Percentiles rank a stretch among this genome's conserved stretches.
phyloP scores from a whole-genome alignment of 2,329 filamentous ascomycete species.

The Fusarium secorum region DNA sequence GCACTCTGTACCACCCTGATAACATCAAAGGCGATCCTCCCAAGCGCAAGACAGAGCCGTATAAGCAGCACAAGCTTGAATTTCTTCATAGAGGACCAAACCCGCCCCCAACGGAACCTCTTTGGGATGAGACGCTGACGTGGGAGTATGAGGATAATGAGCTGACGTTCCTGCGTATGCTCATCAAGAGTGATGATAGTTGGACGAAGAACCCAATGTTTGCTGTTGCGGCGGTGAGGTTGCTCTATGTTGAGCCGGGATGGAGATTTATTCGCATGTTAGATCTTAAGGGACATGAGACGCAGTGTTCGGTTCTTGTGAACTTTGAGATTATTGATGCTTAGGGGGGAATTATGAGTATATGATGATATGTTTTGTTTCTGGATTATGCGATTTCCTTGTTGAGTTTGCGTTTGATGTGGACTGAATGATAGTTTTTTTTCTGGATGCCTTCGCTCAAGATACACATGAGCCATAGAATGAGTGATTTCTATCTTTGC shows the following conservation, averaged over 20 bases:
- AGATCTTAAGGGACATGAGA: conserved; percentile 70
- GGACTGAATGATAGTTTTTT: background rate
- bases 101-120: conserved; percentile 64
- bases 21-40: conserved; percentile 56
- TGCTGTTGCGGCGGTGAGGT: conserved; percentile 66
- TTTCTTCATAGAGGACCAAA: conserved; percentile 66
- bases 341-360: conserved; percentile 14
- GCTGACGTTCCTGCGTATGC: conserved; percentile 68
- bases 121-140: conserved; percentile 72
- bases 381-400: background rate
- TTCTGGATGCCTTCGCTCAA: background rate
- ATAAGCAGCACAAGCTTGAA: conserved; percentile 65
- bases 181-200: conserved; percentile 72
- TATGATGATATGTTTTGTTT: conserved; percentile 1
- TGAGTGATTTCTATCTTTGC: background rate
- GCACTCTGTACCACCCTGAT: conserved; percentile 67
- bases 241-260: conserved; percentile 62
- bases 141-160: conserved; percentile 76
- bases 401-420: background rate
- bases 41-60: conserved; percentile 69
- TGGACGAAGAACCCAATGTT: conserved; percentile 70
- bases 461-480: background rate
- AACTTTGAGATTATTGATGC: conserved; percentile 64
- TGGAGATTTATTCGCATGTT: conserved; percentile 73
- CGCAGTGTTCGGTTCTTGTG: conserved; percentile 67